Evolutionary conservation across 345 rosid species (phyloP), one percentile per base, ranked within the genome.

Genomic region (Stellera chamaejasme): DNA sequence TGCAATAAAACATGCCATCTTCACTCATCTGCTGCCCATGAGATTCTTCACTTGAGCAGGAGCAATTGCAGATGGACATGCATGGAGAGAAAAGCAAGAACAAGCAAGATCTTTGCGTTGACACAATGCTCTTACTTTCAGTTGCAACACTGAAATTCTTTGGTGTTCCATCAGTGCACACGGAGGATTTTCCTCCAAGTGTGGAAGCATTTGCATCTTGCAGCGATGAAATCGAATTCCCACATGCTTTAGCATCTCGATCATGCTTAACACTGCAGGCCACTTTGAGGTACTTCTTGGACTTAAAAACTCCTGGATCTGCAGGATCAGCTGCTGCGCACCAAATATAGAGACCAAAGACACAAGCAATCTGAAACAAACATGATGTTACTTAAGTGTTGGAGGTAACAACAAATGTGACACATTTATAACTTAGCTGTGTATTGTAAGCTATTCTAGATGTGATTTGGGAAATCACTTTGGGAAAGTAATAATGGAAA

Each of bases 1-100:
- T 89, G 73, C 97, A 93, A 66, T 80, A 93, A 75, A 84, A 93
- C 99, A 89, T 84, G 66, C 96, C 99, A 67, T 93, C 99, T 75
- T 93, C 97, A 15, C 90, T 89, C 65, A 61, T 72, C 46, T 81
- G 82, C 52, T 71, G 93, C 67, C 83, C 86, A 36, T 88, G 76
- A 70, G 86, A 76, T 67, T 87, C 81, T 36, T 79, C 78, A 9
- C 72, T 66, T 15, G 82, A 71, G 67, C 70, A 51, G 67, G 72
- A 82, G 66, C 76, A 71, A 50, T 75, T 71, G 79, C 91, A 81
- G 47, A 82, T 46, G 54, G 72, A 70, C 63, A 85, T 82, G 71
- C 94, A 93, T 64, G 96, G 94, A 54, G 66, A 61, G 52, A 83
- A 70, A 60, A 80, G 70, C 71, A 73, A 66, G 2, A 62, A 63